Conservation (phyloP, 805 yeast genomes). For the Metschnikowia gruessii region DNA sequence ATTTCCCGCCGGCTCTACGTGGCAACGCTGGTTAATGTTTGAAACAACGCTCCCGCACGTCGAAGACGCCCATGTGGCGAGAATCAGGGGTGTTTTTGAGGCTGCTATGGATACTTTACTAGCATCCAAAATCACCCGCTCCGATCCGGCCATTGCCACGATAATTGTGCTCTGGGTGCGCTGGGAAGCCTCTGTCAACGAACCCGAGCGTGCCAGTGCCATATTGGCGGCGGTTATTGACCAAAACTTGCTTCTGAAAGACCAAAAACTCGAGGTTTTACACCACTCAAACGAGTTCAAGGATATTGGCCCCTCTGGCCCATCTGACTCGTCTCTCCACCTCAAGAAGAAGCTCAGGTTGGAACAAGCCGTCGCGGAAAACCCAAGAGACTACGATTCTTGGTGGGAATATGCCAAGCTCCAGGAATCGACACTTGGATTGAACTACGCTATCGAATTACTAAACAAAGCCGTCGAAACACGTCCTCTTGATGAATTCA, state of each 20-base stretch:
- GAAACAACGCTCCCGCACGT: conserved; percentile 44
- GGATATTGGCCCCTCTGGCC: conserved; percentile 30
- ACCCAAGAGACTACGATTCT: conserved; percentile 62
- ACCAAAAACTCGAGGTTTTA: conserved; percentile 21
- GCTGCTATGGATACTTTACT: conserved; percentile 56
- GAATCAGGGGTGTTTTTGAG: conserved; percentile 63
- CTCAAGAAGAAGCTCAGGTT: conserved; percentile 55
- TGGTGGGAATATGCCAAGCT: conserved; percentile 79
- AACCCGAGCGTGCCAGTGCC: conserved; percentile 59
- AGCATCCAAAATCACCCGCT: conserved; percentile 9
- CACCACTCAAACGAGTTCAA: conserved; percentile 54
- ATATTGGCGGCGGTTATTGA: conserved; percentile 53
- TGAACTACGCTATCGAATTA: conserved; percentile 30
- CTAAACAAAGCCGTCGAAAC: conserved; percentile 45
- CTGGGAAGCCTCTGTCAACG: conserved; percentile 64
- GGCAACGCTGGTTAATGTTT: conserved; percentile 75
- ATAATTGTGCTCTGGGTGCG: conserved; percentile 56
- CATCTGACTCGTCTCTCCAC: conserved; percentile 32
- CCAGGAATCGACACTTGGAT: conserved; percentile 35
- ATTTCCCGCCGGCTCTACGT: conserved; percentile 47
- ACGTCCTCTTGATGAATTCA: conserved; percentile 34
- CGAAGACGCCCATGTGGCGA: conserved; percentile 34
- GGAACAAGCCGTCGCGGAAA: conserved; percentile 42
- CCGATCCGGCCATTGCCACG: conserved; percentile 17
- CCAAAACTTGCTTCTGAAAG: conserved; percentile 13